Evolutionary conservation across 768 basidiomycete genomes (phyloP), one percentile per base, ranked within the genome.

Genomic region (Leccinum uliginosum): DNA sequence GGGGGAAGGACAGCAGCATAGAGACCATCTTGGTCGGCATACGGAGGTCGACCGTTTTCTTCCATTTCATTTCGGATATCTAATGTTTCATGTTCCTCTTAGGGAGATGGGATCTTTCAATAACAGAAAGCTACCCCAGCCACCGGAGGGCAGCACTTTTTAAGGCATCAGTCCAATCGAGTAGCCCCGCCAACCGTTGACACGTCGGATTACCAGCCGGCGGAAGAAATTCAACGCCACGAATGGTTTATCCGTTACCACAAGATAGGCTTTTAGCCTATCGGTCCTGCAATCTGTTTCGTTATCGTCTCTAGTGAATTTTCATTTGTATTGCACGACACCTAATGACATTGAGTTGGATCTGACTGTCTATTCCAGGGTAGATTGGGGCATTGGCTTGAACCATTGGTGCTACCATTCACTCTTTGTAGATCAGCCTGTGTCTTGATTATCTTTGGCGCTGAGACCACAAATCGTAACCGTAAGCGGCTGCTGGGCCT

Each of bases 21-120:
- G 95, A 98, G 78, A 89, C 81, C 2, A 75, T 98, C 14, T 78
- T 99, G 11, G 91, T 96, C n/a, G 91, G 94, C 72, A 90, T 99
- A 65, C 80, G 96, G 67, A 87, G 84, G 96, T 94, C 35, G 59
- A 52, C 11, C n/a, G 30, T 11, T 48, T 21, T 50, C 46, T 38
- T 8, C 6, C 34, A 11, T 40, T 38, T 59, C 50, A 19, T 48
- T 48, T 58, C 44, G 50, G 24, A 19, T 49, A 27, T 24, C 50
- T 62, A 32, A 65, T 53, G 4, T 49, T 50, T 40, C 50, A 1
- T 60, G 12, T 10, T 40, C 47, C 0, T 59, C 14, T 10, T 63
- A 98, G 95, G 76, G 94, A 97, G 73, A 98, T 99, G 97, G 93
- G 87, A 3, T 83, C 89, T 49, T 85, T 89, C 67, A 82, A 82